A percentile compares a stretch with the other conserved stretches of the same genome.
These are phyloP conservation scores for Corymbia maculata DNA, from an alignment of 345 rosid genomes.

Conservation along the genomic window DNA sequence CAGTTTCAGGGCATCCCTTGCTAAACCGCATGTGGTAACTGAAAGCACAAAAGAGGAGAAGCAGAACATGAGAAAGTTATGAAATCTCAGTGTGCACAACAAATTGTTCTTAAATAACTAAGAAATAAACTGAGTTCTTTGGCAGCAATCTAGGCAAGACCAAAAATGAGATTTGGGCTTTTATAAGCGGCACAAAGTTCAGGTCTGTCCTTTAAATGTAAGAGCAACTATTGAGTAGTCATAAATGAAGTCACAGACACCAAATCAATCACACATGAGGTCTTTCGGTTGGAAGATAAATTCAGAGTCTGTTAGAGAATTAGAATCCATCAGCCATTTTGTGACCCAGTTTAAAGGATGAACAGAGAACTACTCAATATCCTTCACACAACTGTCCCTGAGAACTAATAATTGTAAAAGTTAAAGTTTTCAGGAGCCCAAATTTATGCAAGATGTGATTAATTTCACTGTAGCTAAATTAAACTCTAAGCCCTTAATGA, in stretches of 20 bases:
- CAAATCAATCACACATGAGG: not conserved
- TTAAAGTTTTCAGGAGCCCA: not conserved
- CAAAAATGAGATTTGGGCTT: not conserved
- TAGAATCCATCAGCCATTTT: not conserved
- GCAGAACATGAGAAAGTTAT: not conserved
- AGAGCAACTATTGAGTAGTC: not conserved
- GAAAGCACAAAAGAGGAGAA: not conserved
- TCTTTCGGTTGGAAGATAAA: not conserved
- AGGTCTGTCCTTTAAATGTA: not conserved
- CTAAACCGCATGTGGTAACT: slow-evolving; percentile 87
- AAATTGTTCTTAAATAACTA: not conserved
- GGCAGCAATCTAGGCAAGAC: not conserved
- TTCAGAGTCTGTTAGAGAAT: not conserved
- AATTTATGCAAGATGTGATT: not conserved
- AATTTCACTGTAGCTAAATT: not conserved
- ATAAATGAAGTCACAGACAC: not conserved
- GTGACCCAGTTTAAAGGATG: not conserved
- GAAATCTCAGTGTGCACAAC: not conserved
- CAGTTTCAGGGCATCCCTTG: slow-evolving; percentile 72
- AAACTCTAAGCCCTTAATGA: not conserved
- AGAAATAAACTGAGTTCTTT: not conserved
- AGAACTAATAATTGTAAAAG: not conserved
- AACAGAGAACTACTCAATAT: not conserved
- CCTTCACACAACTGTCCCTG: not conserved
- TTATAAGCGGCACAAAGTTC: not conserved